Conservation (phyloP, 495 filamentous ascomycete genomes). For the Talaromyces liani region DNA sequence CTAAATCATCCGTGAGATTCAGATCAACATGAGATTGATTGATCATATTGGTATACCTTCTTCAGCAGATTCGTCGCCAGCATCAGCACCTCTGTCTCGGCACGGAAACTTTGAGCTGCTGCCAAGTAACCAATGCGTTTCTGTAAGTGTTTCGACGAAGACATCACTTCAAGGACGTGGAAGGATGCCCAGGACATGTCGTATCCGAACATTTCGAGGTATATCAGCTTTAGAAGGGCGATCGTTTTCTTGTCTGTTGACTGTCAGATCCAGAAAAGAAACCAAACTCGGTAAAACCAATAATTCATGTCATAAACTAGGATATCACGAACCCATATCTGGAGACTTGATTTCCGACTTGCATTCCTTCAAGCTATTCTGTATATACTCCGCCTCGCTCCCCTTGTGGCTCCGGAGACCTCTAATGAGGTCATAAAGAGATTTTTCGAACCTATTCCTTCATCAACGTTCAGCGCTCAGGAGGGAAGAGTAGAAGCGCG, state of each 20-base stretch:
- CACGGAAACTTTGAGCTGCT: slow-evolving; percentile 89
- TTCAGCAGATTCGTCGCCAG: slow-evolving; percentile 93
- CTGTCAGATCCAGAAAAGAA: neutral
- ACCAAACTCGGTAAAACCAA: neutral
- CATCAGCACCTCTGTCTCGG: slow-evolving; percentile 96
- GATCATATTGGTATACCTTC: slow-evolving; percentile 51
- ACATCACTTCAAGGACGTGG: slow-evolving; percentile 98
- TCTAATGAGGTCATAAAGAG: slow-evolving; percentile 95
- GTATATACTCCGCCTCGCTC: slow-evolving; percentile 86
- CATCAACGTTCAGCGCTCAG: neutral
- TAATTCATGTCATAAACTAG: neutral
- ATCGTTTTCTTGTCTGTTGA: slow-evolving; percentile 84
- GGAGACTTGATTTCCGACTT: slow-evolving; percentile 79
- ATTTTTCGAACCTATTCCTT: slow-evolving; percentile 78
- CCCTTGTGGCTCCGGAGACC: slow-evolving; percentile 91
- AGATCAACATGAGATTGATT: neutral
- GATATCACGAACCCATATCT: slow-evolving; percentile 65
- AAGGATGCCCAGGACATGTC: slow-evolving; percentile 99
- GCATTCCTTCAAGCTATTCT: slow-evolving; percentile 87
- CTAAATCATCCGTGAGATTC: slow-evolving; percentile 31
- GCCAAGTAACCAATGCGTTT: slow-evolving; percentile 96
- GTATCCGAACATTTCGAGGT: slow-evolving; percentile 97
- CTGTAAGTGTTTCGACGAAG: slow-evolving; percentile 83
- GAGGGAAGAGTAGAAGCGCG: neutral
- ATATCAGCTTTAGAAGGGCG: slow-evolving; percentile 87